Conservation (phyloP, 768 basidiomycete genomes). For the Mycena alexandri region DNA sequence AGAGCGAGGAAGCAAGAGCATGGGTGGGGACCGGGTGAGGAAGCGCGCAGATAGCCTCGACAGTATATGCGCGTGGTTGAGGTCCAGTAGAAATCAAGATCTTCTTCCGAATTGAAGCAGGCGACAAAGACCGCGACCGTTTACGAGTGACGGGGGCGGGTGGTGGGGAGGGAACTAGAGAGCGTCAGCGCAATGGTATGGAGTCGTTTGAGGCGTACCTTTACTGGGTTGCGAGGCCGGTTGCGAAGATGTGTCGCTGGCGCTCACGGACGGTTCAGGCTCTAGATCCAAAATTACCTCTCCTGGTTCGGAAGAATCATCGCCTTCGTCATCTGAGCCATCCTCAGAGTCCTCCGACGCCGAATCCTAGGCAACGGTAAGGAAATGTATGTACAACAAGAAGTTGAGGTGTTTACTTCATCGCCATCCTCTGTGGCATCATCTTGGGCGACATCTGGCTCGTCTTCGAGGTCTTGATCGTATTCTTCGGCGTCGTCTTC, state of each 20-base stretch:
- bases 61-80: conserved; percentile 76
- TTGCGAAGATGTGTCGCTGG: conserved; percentile 41
- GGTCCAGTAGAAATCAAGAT: conserved; percentile 51
- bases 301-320: conserved; percentile 60
- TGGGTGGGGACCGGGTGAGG: conserved; percentile 92
- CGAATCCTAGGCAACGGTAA: conserved; percentile 59
- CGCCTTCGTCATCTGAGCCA: conserved; percentile 58
- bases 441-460: conserved; percentile 59
- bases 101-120: conserved; percentile 65
- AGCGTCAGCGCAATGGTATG: conserved; percentile 35
- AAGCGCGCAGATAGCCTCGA: conserved; percentile 93
- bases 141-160: conserved; percentile 51
- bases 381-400: conserved; percentile 4
- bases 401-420: conserved; percentile 59
- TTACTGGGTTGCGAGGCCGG: conserved; percentile 49
- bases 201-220: conserved; percentile 40
- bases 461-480: conserved; percentile 62
- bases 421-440: conserved; percentile 77
- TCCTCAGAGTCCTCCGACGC: conserved; percentile 72
- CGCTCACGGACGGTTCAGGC: conserved; percentile 40
- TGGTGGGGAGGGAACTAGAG: conserved; percentile 36
- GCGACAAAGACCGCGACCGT: conserved; percentile 63
- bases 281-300: conserved; percentile 44
- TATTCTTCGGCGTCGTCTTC: conserved; percentile 72
- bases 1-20: conserved; percentile 86